These are phyloP conservation scores for Ormosia semicastrata DNA, from an alignment of 306 rosid species.

Conservation along the genomic window DNA sequence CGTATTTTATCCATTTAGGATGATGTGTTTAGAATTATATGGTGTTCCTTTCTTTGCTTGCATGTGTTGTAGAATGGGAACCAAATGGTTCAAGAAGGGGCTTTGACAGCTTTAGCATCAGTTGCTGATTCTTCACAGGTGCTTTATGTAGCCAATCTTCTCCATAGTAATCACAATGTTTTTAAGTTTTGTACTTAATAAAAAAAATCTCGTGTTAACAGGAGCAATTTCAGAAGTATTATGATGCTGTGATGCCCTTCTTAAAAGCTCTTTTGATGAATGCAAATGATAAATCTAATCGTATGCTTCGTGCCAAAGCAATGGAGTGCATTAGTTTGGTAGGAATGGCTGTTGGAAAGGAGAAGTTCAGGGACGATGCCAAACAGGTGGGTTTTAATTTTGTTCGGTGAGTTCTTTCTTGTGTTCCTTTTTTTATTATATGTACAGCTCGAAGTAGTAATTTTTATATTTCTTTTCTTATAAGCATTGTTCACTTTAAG, in stretches of 20 bases:
- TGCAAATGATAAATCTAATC: slow-evolving; percentile 91
- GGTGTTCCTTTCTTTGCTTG: not conserved
- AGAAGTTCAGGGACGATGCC: slow-evolving; percentile 91
- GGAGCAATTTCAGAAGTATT: slow-evolving; percentile 78
- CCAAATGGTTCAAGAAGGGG: slow-evolving; percentile 80
- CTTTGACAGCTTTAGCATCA: slow-evolving; percentile 74
- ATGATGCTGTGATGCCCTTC: slow-evolving; percentile 92
- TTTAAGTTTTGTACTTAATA: slow-evolving; percentile 1
- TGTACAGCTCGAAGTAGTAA: not conserved
- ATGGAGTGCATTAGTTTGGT: slow-evolving; percentile 99
- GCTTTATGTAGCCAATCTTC: slow-evolving; percentile 4
- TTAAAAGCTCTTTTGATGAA: slow-evolving; percentile 88
- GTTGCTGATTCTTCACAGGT: slow-evolving; percentile 90
- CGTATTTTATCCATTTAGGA: slow-evolving; percentile 8
- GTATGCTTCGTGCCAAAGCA: slow-evolving; percentile 98
- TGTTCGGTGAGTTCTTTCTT: not conserved
- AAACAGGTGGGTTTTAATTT: slow-evolving; percentile 64
- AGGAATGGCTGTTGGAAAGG: slow-evolving; percentile 99
- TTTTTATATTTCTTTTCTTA: not conserved
- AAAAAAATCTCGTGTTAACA: slow-evolving; percentile 27
- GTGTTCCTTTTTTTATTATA: not conserved
- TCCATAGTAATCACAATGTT: not conserved
- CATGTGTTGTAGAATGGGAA: slow-evolving; percentile 53
- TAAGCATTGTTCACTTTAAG: not conserved
- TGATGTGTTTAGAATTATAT: not conserved